phyloP scores from a whole-genome alignment of 306 rosid genomes.

The Gastrolobium villosum region DNA sequence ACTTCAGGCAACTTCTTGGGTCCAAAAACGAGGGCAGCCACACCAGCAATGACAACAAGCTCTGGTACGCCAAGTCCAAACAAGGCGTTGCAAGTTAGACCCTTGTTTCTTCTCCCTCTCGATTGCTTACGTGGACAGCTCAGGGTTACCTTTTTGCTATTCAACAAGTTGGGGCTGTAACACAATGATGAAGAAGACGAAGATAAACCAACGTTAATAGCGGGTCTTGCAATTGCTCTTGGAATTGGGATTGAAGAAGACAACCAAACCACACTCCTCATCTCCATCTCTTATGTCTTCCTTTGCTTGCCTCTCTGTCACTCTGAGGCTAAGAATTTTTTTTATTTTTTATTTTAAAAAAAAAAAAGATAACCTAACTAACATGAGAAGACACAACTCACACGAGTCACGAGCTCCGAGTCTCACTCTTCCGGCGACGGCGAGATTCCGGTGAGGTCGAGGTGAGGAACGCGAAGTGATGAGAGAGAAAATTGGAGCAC shows the following conservation, averaged over 20 bases:
- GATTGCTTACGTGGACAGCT: conserved; percentile 8
- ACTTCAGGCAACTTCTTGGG: conserved; percentile 96
- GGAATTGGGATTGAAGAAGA: not conserved
- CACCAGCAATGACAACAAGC: conserved; percentile 90
- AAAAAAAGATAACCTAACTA: conserved; percentile 5
- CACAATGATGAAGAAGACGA: conserved; percentile 11
- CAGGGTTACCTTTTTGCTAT: not conserved
- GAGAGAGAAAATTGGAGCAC: conserved; percentile 40
- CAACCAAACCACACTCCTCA: conserved; percentile 30
- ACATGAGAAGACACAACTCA: not conserved
- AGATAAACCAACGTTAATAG: too few relatives aligned
- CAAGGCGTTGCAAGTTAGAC: conserved; percentile 79
- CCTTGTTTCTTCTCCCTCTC: conserved; percentile 42
- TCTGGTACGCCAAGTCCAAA: conserved; percentile 97
- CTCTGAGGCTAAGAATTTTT: conserved; percentile 40
- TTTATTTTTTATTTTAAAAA: not conserved
- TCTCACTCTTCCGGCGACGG: conserved; percentile 49
- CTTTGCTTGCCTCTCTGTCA: too few relatives aligned
- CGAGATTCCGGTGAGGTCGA: conserved; percentile 42
- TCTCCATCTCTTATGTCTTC: conserved; percentile 46
- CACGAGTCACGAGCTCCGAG: conserved; percentile 1
- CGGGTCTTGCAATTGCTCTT: too few relatives aligned
- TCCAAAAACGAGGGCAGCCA: conserved; percentile 91
- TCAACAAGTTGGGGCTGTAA: not conserved
- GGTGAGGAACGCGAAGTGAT: not conserved